Percentiles rank a stretch among this genome's conserved stretches.
Conservation (phyloP, 2,329 filamentous ascomycete genomes). For the Pyrenochaeta sp. region DNA sequence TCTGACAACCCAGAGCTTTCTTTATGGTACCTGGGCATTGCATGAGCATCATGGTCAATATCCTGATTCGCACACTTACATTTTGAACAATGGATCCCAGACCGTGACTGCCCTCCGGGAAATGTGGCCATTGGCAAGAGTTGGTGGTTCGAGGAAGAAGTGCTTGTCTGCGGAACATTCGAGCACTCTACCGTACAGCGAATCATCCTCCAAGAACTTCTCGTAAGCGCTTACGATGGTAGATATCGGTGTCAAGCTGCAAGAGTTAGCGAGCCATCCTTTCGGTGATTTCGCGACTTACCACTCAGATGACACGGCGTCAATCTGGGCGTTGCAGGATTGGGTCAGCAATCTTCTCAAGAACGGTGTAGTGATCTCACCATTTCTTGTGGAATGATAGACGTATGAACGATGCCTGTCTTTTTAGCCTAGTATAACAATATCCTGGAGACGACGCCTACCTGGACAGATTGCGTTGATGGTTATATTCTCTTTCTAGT, state of each 20-base stretch:
- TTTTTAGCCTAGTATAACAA: background rate
- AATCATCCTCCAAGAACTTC: conserved; percentile 55
- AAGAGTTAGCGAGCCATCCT: conserved; percentile 4
- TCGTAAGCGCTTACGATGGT: conserved; percentile 58
- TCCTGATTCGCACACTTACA: conserved; percentile 20
- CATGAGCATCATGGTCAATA: conserved; percentile 3
- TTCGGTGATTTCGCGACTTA: conserved; percentile 5
- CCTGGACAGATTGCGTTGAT: conserved; percentile 59
- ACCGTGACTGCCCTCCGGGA: conserved; percentile 56
- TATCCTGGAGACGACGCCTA: conserved; percentile 1
- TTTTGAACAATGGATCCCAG: conserved; percentile 59
- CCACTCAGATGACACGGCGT: conserved; percentile 35
- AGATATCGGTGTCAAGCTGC: conserved; percentile 42
- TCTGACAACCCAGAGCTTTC: conserved; percentile 53
- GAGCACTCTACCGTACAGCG: conserved; percentile 53
- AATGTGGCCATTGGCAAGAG: conserved; percentile 50
- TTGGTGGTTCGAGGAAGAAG: conserved; percentile 47
- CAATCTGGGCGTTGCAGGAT: too few species aligned
- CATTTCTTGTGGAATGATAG: conserved; percentile 38
- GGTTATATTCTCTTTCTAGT: conserved; percentile 56
- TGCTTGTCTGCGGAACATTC: conserved; percentile 56
- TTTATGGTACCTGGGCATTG: conserved; percentile 44
- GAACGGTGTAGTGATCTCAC: too few species aligned
- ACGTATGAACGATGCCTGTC: conserved; percentile 55
- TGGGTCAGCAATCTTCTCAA: too few species aligned